A percentile compares a stretch with the other conserved stretches of the same genome.
Conservation (phyloP, 768 basidiomycete species). For the Hypsizygus marmoreus region DNA sequence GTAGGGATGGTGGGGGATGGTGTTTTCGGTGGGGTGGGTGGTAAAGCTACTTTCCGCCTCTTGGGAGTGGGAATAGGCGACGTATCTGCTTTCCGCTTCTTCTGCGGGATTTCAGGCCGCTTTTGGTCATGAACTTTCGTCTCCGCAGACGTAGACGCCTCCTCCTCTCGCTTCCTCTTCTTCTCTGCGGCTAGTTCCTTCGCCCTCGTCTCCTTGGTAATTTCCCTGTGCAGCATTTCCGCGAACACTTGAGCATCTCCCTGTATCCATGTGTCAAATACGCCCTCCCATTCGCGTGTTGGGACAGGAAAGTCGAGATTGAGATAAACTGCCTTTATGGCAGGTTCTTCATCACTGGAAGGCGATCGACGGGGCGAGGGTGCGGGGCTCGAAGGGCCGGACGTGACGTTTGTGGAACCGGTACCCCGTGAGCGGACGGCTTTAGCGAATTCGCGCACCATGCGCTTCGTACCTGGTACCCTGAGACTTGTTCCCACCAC, state of each 20-base stretch:
- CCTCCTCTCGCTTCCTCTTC: constrained; percentile 59
- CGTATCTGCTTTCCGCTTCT: constrained; percentile 15
- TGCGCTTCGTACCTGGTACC: constrained; percentile 89
- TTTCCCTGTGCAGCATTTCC: constrained; percentile 54
- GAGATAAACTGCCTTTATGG: constrained; percentile 73
- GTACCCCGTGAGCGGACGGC: constrained; percentile 60
- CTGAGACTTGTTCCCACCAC: constrained; percentile 90
- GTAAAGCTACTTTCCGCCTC: constrained; percentile 15
- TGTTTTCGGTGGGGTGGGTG: constrained; percentile 20
- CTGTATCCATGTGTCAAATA: constrained; percentile 89
- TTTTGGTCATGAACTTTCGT: constrained; percentile 3
- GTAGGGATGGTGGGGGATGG: constrained; percentile 4
- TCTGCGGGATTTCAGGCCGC: constrained; percentile 1
- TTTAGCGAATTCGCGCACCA: constrained; percentile 87
- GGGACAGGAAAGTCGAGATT: constrained; percentile 88
- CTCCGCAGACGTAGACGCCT: constrained; percentile 23
- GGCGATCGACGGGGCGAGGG: constrained; percentile 49
- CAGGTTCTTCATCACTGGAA: constrained; percentile 49
- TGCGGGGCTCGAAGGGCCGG: constrained; percentile 41
- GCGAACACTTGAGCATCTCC: constrained; percentile 88
- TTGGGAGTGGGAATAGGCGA: constrained; percentile 13
- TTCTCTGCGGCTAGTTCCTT: constrained; percentile 58
- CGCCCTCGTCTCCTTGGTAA: constrained; percentile 53
- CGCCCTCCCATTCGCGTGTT: constrained; percentile 83
- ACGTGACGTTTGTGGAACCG: constrained; percentile 33